Conservation (phyloP, 345 rosid genomes). For the Citrus mangshanensis region DNA sequence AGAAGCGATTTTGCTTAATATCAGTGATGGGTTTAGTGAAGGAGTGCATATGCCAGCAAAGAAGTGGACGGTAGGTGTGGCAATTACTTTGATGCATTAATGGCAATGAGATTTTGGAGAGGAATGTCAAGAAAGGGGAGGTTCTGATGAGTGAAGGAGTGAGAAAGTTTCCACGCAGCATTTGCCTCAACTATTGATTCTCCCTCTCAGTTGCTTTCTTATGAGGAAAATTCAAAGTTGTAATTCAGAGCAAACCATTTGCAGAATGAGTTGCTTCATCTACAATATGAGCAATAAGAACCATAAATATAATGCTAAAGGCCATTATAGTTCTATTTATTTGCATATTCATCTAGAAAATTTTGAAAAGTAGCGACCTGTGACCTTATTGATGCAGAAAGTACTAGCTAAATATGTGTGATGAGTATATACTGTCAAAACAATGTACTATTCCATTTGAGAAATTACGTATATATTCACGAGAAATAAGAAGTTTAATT, state of each 20-base stretch:
- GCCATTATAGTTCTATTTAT: neutral
- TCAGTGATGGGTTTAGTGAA: constrained; percentile 15
- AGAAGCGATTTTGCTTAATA: constrained; percentile 15
- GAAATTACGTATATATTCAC: too few species aligned
- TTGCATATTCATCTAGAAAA: neutral
- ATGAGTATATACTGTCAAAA: too few species aligned
- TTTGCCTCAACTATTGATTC: constrained; percentile 8
- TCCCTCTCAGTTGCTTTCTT: neutral
- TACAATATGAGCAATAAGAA: neutral
- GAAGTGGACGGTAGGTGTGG: constrained; percentile 11
- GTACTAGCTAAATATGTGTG: too few species aligned
- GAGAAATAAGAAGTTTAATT: too few species aligned
- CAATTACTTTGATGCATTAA: constrained; percentile 12
- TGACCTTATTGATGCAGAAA: too few species aligned
- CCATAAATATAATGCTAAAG: neutral
- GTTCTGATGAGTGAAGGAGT: constrained; percentile 31
- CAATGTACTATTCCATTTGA: too few species aligned
- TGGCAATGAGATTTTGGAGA: constrained; percentile 32
- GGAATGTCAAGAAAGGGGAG: constrained; percentile 24
- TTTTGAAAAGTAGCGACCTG: too few species aligned
- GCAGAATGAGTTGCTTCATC: neutral
- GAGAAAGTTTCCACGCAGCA: constrained; percentile 43
- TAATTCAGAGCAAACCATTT: neutral
- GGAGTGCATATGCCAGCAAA: constrained; percentile 15
- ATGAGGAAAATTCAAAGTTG: neutral